These are phyloP conservation scores for Penicillium paxilli DNA, from an alignment of 495 filamentous ascomycete genomes.

Conservation along the genomic window DNA sequence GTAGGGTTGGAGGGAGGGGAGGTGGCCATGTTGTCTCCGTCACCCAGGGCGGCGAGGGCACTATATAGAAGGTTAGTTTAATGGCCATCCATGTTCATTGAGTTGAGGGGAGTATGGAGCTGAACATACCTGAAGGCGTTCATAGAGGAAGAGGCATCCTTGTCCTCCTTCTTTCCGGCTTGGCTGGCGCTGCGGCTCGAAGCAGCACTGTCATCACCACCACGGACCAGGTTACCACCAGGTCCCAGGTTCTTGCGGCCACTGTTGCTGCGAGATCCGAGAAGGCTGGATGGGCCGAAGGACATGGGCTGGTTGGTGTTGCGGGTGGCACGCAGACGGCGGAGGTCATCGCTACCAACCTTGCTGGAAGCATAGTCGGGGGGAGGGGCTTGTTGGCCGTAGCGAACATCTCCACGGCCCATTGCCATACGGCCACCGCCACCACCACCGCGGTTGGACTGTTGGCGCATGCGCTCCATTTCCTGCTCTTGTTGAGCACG, in stretches of 20 bases:
- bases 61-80: constrained; percentile 31
- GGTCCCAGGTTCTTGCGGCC: constrained; percentile 74
- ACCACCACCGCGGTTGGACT: constrained; percentile 54
- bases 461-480: constrained; percentile 47
- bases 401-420: constrained; percentile 84
- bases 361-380: constrained; percentile 73
- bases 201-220: constrained; percentile 75
- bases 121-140: constrained; percentile 84
- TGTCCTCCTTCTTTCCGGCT: constrained; percentile 63
- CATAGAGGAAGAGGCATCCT: constrained; percentile 64
- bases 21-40: constrained; percentile 55
- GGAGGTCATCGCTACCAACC: constrained; percentile 86
- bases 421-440: constrained; percentile 57
- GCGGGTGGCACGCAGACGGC: constrained; percentile 67
- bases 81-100: not conserved
- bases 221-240: constrained; percentile 65
- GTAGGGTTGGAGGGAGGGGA: constrained; percentile 60
- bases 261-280: constrained; percentile 78
- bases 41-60: constrained; percentile 59
- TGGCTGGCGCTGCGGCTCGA: constrained; percentile 90
- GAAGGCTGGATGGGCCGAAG: constrained; percentile 77
- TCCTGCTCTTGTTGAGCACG: constrained; percentile 68
- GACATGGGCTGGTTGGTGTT: constrained; percentile 59
- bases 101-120: not conserved
- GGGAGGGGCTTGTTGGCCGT: constrained; percentile 61